phyloP scores from a whole-genome alignment of 108 stramenopile genomes.

The Hondaea fermentalgiana region DNA sequence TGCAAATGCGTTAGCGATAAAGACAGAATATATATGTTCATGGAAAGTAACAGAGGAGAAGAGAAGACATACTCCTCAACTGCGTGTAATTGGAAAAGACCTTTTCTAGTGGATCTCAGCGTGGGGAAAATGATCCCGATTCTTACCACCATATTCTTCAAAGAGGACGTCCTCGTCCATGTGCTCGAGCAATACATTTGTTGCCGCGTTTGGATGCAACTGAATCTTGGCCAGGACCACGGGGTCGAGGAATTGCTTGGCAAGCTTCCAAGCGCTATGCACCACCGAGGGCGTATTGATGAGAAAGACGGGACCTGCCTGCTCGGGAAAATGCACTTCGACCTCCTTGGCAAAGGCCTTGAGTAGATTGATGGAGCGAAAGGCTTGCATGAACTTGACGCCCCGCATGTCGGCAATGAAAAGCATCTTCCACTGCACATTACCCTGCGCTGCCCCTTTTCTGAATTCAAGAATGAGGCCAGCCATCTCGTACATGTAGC shows the following conservation, averaged over 20 bases:
- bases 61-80: not conserved
- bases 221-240: not conserved
- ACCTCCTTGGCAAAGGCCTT: not conserved
- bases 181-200: not conserved
- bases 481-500: constrained; percentile 12
- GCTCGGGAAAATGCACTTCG: constrained; percentile 14
- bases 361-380: not conserved
- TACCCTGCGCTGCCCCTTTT: not conserved
- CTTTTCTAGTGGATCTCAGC: not conserved
- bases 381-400: not conserved
- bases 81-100: not conserved
- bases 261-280: not conserved
- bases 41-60: too few relatives aligned
- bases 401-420: not conserved
- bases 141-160: not conserved
- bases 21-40: too few relatives aligned
- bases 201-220: not conserved
- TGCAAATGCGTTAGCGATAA: too few relatives aligned
- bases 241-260: constrained; percentile 4
- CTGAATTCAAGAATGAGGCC: not conserved
- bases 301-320: constrained; percentile 6
- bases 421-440: not conserved
- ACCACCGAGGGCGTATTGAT: not conserved
- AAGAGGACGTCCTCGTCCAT: not conserved
- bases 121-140: not conserved